Base-by-base conservation (phyloP, 306 rosid genomes). In the Oxytropis ochrocephala region DNA sequence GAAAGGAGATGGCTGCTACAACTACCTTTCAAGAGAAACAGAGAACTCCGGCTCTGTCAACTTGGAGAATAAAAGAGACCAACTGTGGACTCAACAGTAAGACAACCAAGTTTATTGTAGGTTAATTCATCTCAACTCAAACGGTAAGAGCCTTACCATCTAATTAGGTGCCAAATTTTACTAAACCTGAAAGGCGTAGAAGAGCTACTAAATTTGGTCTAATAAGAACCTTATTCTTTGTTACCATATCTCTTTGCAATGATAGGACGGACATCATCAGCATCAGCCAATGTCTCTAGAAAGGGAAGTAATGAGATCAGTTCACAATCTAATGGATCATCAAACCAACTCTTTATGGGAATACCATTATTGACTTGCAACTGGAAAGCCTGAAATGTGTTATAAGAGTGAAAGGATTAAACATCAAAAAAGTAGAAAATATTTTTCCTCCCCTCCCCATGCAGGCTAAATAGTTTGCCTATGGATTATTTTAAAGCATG, bases 271-370 rank as follows among this genome's bases (percentile, higher is more conserved):
- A 94, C 99, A 72, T 94, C 99, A 75, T 94, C 99, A 54, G 84
- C 96, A 38, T 83, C 87, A 78, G 86, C 95, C 82, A 94, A 81
- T 78, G 87, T 84, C 95, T 91, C 99, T 82, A 94, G 79, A 84
- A 94, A 88, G 68, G 99, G 99, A 78, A 94, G 97, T 69, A 94
- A 87, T 51, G 99, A 85, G 90, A 85, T 80, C 78, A 94, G 80
- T 13, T 89, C 96, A 83, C 80, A 69, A 72, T 94, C 99, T 30
- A 83, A 82, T 18, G 85, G 95, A 80, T 94, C 99, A 79, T 94
- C 97, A 87, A 88, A 91, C 99, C 99, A 94, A 87, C 99, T 94
- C 84, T 85, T 91, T 74, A 94, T 94, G 58, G 99, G 99, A 79
- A 94, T 94, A 69, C 99, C 99, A 79, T 94, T 94, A 76, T 94